Conservation (phyloP, 2,329 filamentous ascomycete species). For the Byssoonygena ceratinophila region DNA sequence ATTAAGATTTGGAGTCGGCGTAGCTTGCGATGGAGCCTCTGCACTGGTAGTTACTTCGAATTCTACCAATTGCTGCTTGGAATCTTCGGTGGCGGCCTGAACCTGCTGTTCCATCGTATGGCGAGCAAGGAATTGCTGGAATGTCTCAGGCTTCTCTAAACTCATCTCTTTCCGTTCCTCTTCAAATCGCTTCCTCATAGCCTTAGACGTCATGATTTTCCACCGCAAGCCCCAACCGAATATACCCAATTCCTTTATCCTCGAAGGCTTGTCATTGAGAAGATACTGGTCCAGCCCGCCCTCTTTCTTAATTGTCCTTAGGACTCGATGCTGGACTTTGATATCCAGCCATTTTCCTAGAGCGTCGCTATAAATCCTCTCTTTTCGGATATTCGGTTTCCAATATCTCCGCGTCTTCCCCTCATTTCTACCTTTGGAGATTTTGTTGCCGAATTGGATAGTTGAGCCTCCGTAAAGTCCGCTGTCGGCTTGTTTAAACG, state of each 20-base stretch:
- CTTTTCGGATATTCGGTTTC: constrained; percentile 41
- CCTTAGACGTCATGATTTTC: constrained; percentile 71
- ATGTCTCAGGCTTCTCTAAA: constrained; percentile 39
- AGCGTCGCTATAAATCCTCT: constrained; percentile 38
- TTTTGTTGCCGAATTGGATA: constrained; percentile 42
- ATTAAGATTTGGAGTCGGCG: constrained; percentile 1
- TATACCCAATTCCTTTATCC: constrained; percentile 77
- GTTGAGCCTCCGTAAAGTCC: constrained; percentile 40
- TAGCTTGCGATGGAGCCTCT: neutral
- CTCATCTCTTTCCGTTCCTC: constrained; percentile 56
- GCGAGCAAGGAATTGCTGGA: constrained; percentile 34
- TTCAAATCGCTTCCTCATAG: constrained; percentile 56
- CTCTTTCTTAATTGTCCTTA: constrained; percentile 60
- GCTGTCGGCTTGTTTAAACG: constrained; percentile 39
- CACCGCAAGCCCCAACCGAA: constrained; percentile 85
- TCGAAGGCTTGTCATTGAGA: constrained; percentile 62
- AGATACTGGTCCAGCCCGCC: constrained; percentile 90
- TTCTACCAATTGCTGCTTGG: neutral
- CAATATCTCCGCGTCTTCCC: constrained; percentile 41
- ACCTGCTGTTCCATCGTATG: constrained; percentile 32
- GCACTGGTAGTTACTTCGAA: neutral
- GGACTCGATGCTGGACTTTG: constrained; percentile 37
- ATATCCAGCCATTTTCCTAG: constrained; percentile 36
- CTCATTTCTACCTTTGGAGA: constrained; percentile 40
- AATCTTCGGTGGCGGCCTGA: constrained; percentile 29